Percentiles rank a stretch among this genome's conserved stretches.
phyloP scores from a whole-genome alignment of 805 yeast species.

The Ogataea pignaliae region DNA sequence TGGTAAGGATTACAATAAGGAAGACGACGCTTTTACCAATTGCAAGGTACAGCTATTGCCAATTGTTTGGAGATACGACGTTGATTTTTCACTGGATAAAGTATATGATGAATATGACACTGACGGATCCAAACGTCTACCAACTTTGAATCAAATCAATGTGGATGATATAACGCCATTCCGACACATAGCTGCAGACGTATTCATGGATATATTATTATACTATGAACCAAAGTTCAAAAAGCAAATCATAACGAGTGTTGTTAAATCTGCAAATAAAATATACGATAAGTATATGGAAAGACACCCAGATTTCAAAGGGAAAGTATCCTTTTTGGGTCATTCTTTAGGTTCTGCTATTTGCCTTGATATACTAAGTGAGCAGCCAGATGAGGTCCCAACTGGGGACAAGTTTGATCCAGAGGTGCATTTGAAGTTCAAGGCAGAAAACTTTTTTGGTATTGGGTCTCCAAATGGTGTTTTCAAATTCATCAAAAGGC shows the following conservation, averaged over 20 bases:
- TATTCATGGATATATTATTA: conserved; percentile 75
- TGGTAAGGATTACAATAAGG: conserved; percentile 25
- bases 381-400: conserved; percentile 37
- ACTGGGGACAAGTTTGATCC: conserved; percentile 27
- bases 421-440: conserved; percentile 50
- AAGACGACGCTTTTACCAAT: conserved; percentile 28
- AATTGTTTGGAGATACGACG: conserved; percentile 82
- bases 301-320: conserved; percentile 69
- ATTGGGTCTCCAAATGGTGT: conserved; percentile 91
- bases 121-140: conserved; percentile 42
- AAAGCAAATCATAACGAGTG: conserved; percentile 56
- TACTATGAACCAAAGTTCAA: conserved; percentile 71
- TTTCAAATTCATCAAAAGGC: conserved; percentile 67
- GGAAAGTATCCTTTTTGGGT: conserved; percentile 78
- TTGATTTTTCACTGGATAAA: conserved; percentile 52
- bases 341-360: conserved; percentile 92
- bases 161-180: conserved; percentile 74
- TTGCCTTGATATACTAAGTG: conserved; percentile 64
- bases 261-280: conserved; percentile 57
- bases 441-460: conserved; percentile 70
- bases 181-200: conserved; percentile 79
- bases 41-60: conserved; percentile 82
- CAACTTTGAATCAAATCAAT: conserved; percentile 67
- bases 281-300: conserved; percentile 55
- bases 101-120: conserved; percentile 32